Evolutionary conservation across 148 eudicot species (phyloP), one percentile per base, ranked within the genome.

Genomic region (Tetragonia tetragonoides): DNA sequence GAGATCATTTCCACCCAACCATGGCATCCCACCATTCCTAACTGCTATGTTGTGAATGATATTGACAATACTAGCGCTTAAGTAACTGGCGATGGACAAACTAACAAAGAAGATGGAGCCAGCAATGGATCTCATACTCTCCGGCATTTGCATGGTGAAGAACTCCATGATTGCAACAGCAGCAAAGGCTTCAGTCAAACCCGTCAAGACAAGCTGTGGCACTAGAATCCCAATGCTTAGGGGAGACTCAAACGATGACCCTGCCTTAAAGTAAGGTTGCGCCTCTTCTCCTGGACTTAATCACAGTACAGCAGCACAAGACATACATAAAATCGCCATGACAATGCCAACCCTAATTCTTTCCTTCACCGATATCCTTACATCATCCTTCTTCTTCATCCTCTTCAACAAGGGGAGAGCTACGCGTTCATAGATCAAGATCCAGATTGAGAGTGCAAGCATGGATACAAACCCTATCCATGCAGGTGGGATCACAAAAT

Each of bases 1-100:
- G 3, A 93, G 91, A 46, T 93, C 95, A 68, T 79, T 90, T 9
- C 95, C 95, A 6, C 95, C 95, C 66, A 93, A 70, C 95, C 97
- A 91, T 24, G 88, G 84, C 4, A 49, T 10, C 15, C 80, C 81
- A 10, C 87, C 83, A 0, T 78, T 51, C 37, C 28, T 28, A 68
- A 75, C 49, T 0, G 88, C 89, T 20, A 80, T 53, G 0, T 12
- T 56, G 41, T 85, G 83, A 17, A 93, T 85, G 5, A 91, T 44
- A 44, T 88, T 91, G 8, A 83, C 88, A 12, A 91, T 78, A 9
- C 82, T 70, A 0, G 91, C 80, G 79, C 86, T 89, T 15, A 89
- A 4, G 68, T 93, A 91, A 75, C 89, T 93, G 3, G 89, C 87
- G 41, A 87, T 75, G 0, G 95, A 87, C 10, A 93, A 62, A 62